Percentiles rank a stretch among this genome's conserved stretches.
Conservation (phyloP, 169 alveolate species). For the Plasmodium chabaudi region DNA sequence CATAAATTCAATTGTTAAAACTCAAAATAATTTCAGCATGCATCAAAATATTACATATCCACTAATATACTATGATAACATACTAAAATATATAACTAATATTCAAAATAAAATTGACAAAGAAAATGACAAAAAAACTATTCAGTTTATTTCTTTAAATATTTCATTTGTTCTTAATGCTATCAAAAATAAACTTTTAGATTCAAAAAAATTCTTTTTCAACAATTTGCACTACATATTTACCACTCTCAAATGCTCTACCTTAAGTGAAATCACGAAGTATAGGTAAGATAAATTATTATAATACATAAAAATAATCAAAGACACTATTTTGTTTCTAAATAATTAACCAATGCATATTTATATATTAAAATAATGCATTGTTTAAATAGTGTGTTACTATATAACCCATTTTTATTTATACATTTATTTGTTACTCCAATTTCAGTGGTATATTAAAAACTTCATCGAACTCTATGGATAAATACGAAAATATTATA, state of each 20-base stretch:
- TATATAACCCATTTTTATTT: too few relatives aligned
- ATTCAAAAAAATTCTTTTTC: conserved; percentile 66
- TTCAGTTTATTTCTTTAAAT: conserved; percentile 64
- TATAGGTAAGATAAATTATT: conserved; percentile 31
- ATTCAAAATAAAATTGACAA: conserved; percentile 65
- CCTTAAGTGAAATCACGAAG: conserved; percentile 56
- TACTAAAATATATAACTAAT: conserved; percentile 53
- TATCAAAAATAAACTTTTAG: conserved; percentile 41
- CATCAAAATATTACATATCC: conserved; percentile 65
- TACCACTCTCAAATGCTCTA: conserved; percentile 59
- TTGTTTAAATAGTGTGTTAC: too few relatives aligned
- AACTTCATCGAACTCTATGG: conserved; percentile 66
- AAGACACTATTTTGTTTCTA: neutral
- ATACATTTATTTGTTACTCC: too few relatives aligned
- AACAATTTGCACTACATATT: conserved; percentile 65
- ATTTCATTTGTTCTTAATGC: conserved; percentile 66
- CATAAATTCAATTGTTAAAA: conserved; percentile 40
- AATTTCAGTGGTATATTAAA: conserved; percentile 33
- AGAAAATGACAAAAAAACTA: conserved; percentile 75
- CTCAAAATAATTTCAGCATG: conserved; percentile 55
- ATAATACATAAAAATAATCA: neutral
- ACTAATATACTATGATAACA: conserved; percentile 56
- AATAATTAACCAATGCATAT: neutral
- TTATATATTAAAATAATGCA: too few relatives aligned
- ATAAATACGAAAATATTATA: conserved; percentile 68